A percentile compares a stretch with the other conserved stretches of the same genome.
Evolutionary conservation across 192 early-diverging fungal genomes (phyloP).

Genomic region (Coemansia javaensis): DNA sequence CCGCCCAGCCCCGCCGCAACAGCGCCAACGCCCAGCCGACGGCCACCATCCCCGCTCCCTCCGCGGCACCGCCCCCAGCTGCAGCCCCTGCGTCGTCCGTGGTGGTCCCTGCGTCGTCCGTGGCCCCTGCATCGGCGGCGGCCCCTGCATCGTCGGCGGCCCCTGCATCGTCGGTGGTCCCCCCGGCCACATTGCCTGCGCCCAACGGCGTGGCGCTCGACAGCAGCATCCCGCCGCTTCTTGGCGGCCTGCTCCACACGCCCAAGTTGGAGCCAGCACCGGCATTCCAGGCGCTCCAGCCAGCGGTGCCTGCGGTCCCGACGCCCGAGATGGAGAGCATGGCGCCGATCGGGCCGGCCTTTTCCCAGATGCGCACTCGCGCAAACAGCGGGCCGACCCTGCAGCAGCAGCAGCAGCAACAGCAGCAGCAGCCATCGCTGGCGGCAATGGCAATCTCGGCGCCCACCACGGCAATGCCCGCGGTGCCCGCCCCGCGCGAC

Average conservation of each 20-base stretch:
- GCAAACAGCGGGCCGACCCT: constrained; percentile 36
- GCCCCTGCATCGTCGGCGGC: no score
- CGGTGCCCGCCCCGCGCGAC: constrained; percentile 1
- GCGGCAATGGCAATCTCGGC: neutral
- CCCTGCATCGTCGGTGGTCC: neutral
- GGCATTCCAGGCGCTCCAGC: constrained; percentile 10
- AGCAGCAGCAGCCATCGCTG: constrained; percentile 4
- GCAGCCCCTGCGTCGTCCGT: no score
- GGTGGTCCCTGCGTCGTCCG: no score
- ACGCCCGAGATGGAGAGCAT: constrained; percentile 2
- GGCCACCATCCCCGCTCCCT: no score
- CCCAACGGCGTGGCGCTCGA: neutral
- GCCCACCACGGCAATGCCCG: neutral
- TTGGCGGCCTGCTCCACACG: constrained; percentile 18
- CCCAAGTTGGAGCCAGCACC: constrained; percentile 8
- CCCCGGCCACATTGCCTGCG: neutral
- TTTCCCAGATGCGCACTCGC: constrained; percentile 15
- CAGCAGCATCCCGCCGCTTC: constrained; percentile 13
- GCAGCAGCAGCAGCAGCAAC: neutral
- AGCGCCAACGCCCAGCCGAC: neutral
- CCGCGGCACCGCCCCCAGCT: no score
- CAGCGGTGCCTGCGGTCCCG: constrained; percentile 20
- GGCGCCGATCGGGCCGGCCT: constrained; percentile 3
- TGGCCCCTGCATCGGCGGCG: no score
- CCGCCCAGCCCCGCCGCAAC: neutral